Evolutionary conservation across 225 moss, liverwort and hornwort genomes (phyloP).

Genomic region (Bryum argenteum): DNA sequence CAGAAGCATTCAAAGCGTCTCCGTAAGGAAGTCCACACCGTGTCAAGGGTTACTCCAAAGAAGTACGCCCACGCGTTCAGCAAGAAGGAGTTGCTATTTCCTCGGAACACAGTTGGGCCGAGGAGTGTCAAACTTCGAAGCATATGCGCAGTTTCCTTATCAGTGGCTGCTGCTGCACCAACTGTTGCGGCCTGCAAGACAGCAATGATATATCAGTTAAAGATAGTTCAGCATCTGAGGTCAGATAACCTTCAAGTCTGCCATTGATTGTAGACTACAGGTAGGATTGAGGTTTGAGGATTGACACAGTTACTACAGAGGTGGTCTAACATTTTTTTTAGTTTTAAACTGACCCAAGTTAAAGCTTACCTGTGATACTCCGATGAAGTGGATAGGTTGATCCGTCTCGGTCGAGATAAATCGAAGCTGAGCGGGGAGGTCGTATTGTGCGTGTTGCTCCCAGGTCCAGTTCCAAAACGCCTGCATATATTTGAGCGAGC

Average conservation of each 20-base stretch:
- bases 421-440: constrained; percentile 57
- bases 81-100: constrained; percentile 52
- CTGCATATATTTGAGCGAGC: constrained; percentile 25
- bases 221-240: background rate
- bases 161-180: constrained; percentile 62
- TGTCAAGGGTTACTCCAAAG: constrained; percentile 43
- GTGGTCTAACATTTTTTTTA: background rate
- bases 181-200: constrained; percentile 60
- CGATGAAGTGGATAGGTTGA: constrained; percentile 51
- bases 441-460: constrained; percentile 65
- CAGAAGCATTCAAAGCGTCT: constrained; percentile 6
- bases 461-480: constrained; percentile 73
- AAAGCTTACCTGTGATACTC: constrained; percentile 62
- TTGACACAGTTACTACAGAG: background rate
- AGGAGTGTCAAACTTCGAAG: constrained; percentile 62
- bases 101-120: constrained; percentile 63
- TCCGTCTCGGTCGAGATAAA: constrained; percentile 40
- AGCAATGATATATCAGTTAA: background rate
- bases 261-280: background rate
- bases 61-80: constrained; percentile 59
- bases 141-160: constrained; percentile 32
- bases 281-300: background rate
- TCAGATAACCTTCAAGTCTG: background rate
- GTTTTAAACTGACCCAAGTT: background rate
- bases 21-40: constrained; percentile 32